Base-by-base conservation (phyloP, 2,329 filamentous ascomycete species). In the Volutella citrinella region DNA sequence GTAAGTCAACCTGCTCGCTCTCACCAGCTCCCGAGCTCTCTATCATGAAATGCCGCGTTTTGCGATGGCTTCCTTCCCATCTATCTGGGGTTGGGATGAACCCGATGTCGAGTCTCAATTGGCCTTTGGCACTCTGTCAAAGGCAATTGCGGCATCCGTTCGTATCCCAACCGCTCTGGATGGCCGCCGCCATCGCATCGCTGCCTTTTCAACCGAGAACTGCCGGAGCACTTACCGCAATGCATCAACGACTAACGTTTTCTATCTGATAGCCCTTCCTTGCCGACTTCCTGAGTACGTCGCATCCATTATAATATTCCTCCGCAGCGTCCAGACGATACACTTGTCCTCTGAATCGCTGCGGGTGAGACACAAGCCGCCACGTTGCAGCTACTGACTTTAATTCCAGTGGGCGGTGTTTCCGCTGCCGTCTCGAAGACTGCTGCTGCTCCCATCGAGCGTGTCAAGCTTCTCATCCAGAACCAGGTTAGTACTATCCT, bases 381-480 rank as follows among this genome's bases (percentile, higher is more conserved):
- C n/a, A n/a, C n/a, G n/a, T n/a, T n/a, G n/a, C n/a, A n/a, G n/a
- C n/a, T n/a, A n/a, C n/a, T n/a, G n/a, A n/a, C n/a, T n/a, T n/a
- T n/a, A n/a, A n/a, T n/a, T n/a, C n/a, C 59, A 95, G 89, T 98
- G 93, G 93, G 93, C 85, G 93, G 93, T 96, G 85, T 98, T 60
- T 96, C 93, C 66, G 93, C 93, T 73, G 93, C 93, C 73, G 90
- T 98, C 84, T 98, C 93, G 70, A 98, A 98, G 89, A 98, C 93
- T 59, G 93, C 93, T 66, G 93, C 93, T 68, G 93, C 93, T 76
- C 93, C 93, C 75, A 98, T 98, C 63, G 93, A 98, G 90, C 93
- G 93, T 89, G 85, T 98, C 77, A 98, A 98, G 90, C 93, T 98
- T 68, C 87, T 98, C 66, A 94, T 98, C 78, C 93, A 98, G 82